A percentile compares a stretch with the other conserved stretches of the same genome.
phyloP scores from a whole-genome alignment of 768 basidiomycete genomes.

The Panellus pusillus region DNA sequence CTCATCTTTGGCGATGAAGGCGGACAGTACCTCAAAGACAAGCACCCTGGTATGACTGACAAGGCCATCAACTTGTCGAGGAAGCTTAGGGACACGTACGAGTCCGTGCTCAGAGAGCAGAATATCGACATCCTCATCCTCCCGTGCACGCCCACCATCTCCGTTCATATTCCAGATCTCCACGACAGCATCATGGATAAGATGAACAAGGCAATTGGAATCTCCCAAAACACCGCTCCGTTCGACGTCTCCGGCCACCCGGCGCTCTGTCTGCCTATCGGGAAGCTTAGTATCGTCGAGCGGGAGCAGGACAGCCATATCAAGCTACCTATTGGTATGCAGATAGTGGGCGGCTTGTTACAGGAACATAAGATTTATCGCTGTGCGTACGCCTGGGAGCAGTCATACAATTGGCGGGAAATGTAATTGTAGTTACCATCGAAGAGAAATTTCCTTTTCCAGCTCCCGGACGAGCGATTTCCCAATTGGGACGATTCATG shows the following conservation, averaged over 20 bases:
- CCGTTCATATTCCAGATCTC: conserved; percentile 29
- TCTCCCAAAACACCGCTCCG: conserved; percentile 30
- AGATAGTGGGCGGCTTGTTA: conserved; percentile 43
- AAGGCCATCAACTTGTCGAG: conserved; percentile 40
- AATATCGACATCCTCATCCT: conserved; percentile 34
- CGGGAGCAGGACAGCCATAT: conserved; percentile 34
- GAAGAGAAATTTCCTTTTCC: neutral
- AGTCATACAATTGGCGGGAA: conserved; percentile 23
- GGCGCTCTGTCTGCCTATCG: conserved; percentile 42
- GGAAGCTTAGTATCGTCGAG: conserved; percentile 29
- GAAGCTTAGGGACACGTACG: conserved; percentile 34
- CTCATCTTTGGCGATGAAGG: neutral
- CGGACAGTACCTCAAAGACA: conserved; percentile 13
- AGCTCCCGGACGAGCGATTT: too few species aligned
- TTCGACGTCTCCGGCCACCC: conserved; percentile 42
- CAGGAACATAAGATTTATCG: conserved; percentile 34
- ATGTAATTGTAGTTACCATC: too few species aligned
- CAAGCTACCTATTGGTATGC: conserved; percentile 44
- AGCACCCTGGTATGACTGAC: conserved; percentile 23
- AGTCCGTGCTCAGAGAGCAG: conserved; percentile 28
- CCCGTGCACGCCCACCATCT: conserved; percentile 37
- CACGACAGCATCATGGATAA: conserved; percentile 28
- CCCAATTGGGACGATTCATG: too few species aligned
- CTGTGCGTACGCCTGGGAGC: conserved; percentile 29
- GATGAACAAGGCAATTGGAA: conserved; percentile 28